Evolutionary conservation across 2,329 filamentous ascomycete genomes (phyloP).

Genomic region (Fusarium paranaense): DNA sequence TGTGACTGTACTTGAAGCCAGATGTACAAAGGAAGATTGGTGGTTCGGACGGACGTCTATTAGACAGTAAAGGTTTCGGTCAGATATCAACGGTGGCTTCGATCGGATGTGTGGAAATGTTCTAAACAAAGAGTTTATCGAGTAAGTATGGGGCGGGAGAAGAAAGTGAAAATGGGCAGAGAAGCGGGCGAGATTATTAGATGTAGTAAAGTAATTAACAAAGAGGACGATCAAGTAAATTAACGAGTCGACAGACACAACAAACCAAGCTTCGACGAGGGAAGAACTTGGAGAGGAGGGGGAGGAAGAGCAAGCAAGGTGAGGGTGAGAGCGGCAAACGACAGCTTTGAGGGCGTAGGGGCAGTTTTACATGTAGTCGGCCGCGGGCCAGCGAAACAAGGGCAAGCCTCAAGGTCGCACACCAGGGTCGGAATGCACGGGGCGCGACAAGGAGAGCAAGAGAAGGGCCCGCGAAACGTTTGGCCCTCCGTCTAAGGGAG

Average conservation of each 20-base stretch:
- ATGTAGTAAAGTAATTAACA: slow-evolving; percentile 1
- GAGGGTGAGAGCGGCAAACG: slow-evolving; percentile 12
- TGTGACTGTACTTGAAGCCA: slow-evolving; percentile 6
- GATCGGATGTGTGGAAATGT: not conserved
- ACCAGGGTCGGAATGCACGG: slow-evolving; percentile 44
- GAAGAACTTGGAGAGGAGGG: not conserved
- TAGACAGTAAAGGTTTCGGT: slow-evolving; percentile 1
- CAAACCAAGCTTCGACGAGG: not conserved
- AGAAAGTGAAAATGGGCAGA: slow-evolving; percentile 11
- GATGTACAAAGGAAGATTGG: slow-evolving; percentile 10
- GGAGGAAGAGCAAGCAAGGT: slow-evolving; percentile 9
- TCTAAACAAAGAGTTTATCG: not conserved
- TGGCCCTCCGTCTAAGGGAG: slow-evolving; percentile 46
- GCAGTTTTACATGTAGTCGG: slow-evolving; percentile 42
- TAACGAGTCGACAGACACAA: not conserved
- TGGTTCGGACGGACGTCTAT: not conserved
- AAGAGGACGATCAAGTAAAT: not conserved
- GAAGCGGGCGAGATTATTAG: slow-evolving; percentile 12
- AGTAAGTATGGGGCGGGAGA: not conserved
- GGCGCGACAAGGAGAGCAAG: slow-evolving; percentile 19
- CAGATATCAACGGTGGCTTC: not conserved
- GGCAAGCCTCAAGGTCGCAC: slow-evolving; percentile 41
- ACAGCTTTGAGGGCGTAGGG: slow-evolving; percentile 31
- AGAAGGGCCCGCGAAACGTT: slow-evolving; percentile 23
- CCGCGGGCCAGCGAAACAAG: slow-evolving; percentile 40